Base-by-base conservation (phyloP, 2,329 filamentous ascomycete species). In the Venturiaceae sp. region DNA sequence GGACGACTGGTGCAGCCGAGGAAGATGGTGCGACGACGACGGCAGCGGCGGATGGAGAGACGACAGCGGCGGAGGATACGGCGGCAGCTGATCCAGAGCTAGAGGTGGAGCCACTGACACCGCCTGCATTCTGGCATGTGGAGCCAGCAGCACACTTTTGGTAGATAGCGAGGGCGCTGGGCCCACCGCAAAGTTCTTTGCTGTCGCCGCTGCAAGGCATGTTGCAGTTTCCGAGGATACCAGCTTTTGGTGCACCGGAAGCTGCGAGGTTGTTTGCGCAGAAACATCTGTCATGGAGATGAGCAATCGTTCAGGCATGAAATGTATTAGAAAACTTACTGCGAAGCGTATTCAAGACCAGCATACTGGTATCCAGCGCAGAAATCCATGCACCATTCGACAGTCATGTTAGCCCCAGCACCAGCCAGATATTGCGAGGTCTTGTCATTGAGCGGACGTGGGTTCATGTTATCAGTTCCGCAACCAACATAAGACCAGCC, bases 171-270 rank as follows among this genome's bases (percentile, higher is more conserved):
- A 59, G 57, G 14, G 57, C 57, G 3, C 5, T 11, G 7, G 50
- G 33, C 8, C 57, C 52, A 36, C 57, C 57, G 57, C 57, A 59
- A 30, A 34, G 36, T 36, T 59, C 52, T 5, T 23, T 37, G 34
- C 23, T 16, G 37, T 59, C 33, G 34, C 57, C 57, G 11, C 71
- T 73, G 69, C 83, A 85, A 39, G 76, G 67, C 65, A 77, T 75
- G 61, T 73, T 71, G 68, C 83, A 85, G 62, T 78, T 78, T 39
- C 79, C 81, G 34, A 83, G 71, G 30, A 83, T 74, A 39, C 77
- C 77, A 47, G 68, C 63, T n/a, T 69, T 66, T 1, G 75, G 76
- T 19, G 68, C 65, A 34, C 70, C 66, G 37, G 68, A 66, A 1
- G 60, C 58, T 3, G 65, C 37, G 8, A 72, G 60, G 16, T 57